Evolutionary conservation across 148 eudicot genomes (phyloP), one percentile per base, ranked within the genome.

Genomic region (Heliosperma pusillum): DNA sequence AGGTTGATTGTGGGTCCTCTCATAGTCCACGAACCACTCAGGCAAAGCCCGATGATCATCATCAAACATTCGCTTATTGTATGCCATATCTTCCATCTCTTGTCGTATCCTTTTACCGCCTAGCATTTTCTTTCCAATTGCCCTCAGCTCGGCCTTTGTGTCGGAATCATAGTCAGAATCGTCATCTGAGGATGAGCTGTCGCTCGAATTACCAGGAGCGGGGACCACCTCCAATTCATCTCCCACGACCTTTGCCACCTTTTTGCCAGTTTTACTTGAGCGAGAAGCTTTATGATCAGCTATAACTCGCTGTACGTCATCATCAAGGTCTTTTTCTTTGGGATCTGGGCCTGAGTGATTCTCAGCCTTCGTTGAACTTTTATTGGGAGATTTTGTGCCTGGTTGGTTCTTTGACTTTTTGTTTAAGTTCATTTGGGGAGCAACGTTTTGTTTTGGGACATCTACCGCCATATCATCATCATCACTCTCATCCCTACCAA

Each of bases 191-290:
- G 97, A 90, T 55, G 97, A 91, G 63, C 88, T 88, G 47, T 91
- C 97, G 45, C 89, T 88, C 20, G 98, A 90, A 77, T 88, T 86
- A 10, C 71, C 82, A 2, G 91, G 93, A 68, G 97, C 97, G 2
- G 98, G 92, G 45, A 93, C 98, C 47, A 93, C 87, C 86, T 93
- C 97, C 80, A 91, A 85, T 59, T 87, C 98, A 61, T 91, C 93
- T 8, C 81, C 87, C 17, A 76, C 52, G 80, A 75, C 55, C 2
- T 50, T 2, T 12, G 55, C 55, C 55, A 50, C 55, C 55, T 16
- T 50, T 12, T 85, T 79, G 72, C 57, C 72, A 45, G 81, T 42
- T 66, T 72, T 85, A 30, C 75, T 78, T 2, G 77, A 65, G 45
- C 62, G 60, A 52, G 80, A 25, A 25, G 69, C 69, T 76, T 85